These are phyloP conservation scores for Aspergillus sp. DNA, from an alignment of 2,329 filamentous ascomycete genomes.

Conservation along the genomic window DNA sequence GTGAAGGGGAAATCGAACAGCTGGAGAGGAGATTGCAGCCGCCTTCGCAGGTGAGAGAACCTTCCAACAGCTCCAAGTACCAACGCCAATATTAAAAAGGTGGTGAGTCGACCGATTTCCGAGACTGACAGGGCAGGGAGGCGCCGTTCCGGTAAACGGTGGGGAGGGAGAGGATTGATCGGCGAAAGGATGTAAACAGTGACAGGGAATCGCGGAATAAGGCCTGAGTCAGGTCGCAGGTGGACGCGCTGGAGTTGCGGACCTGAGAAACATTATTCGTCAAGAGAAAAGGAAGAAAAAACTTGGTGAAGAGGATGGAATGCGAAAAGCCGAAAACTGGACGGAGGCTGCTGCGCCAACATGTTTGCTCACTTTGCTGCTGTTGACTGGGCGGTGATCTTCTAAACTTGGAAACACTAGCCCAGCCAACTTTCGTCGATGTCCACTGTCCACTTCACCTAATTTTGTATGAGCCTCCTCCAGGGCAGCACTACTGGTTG, in stretches of 20 bases:
- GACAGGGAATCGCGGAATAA: constrained; percentile 3
- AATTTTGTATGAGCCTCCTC: constrained; percentile 5
- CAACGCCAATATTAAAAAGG: constrained; percentile 1
- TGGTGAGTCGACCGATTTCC: constrained; percentile 14
- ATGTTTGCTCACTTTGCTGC: constrained; percentile 22
- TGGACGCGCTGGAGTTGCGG: constrained; percentile 10
- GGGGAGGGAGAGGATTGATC: constrained; percentile 16
- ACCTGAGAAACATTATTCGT: constrained; percentile 1
- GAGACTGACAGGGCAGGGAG: constrained; percentile 20
- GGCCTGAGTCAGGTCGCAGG: constrained; percentile 1
- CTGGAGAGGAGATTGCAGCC: neutral
- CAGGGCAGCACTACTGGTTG: neutral
- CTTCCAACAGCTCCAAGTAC: neutral
- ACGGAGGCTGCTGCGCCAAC: constrained; percentile 14
- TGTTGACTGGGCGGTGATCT: constrained; percentile 9
- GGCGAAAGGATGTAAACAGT: constrained; percentile 14
- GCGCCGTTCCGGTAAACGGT: constrained; percentile 17
- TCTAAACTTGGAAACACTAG: constrained; percentile 24
- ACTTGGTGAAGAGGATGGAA: constrained; percentile 12
- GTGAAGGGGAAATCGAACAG: neutral
- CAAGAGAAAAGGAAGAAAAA: constrained; percentile 12
- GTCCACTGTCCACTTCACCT: neutral
- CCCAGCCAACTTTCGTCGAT: no score
- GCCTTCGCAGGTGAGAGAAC: neutral
- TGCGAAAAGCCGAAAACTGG: constrained; percentile 15